Evolutionary conservation across 192 early-diverging fungal genomes (phyloP).

Genomic region (Oehlia diaphana): DNA sequence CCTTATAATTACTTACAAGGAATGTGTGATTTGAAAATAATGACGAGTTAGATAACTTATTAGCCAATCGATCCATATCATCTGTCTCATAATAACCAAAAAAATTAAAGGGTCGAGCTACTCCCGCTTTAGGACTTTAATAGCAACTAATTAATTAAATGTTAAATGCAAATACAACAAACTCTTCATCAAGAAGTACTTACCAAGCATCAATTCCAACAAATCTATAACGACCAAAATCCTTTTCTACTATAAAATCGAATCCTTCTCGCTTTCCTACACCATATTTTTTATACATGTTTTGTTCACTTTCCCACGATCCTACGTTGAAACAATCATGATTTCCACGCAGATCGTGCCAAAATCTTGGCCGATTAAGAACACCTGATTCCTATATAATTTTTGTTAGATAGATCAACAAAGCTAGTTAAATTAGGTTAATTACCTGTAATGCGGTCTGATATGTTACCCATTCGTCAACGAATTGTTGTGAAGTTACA

Average conservation of each 20-base stretch:
- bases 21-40: slow-evolving; percentile 61
- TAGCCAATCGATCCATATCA: slow-evolving; percentile 72
- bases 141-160: background rate
- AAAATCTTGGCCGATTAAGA: slow-evolving; percentile 49
- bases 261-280: slow-evolving; percentile 53
- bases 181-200: background rate
- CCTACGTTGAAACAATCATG: slow-evolving; percentile 91
- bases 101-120: slow-evolving; percentile 84
- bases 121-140: slow-evolving; percentile 62
- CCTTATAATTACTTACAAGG: slow-evolving; percentile 47
- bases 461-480: slow-evolving; percentile 83
- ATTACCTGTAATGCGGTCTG: slow-evolving; percentile 56
- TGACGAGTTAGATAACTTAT: slow-evolving; percentile 43
- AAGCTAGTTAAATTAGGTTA: slow-evolving; percentile 15
- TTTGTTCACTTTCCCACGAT: slow-evolving; percentile 54
- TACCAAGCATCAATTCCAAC: slow-evolving; percentile 81
- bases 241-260: slow-evolving; percentile 56
- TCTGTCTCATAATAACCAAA: slow-evolving; percentile 78
- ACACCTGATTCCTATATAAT: slow-evolving; percentile 8
- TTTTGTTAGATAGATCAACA: background rate
- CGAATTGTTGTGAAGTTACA: slow-evolving; percentile 71
- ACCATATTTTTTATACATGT: slow-evolving; percentile 63
- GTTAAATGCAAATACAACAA: background rate
- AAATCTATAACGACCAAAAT: slow-evolving; percentile 81
- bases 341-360: slow-evolving; percentile 90